A percentile compares a stretch with the other conserved stretches of the same genome.
Conservation (phyloP, 2,329 filamentous ascomycete species). For the Aaosphaeria pasadenensis region DNA sequence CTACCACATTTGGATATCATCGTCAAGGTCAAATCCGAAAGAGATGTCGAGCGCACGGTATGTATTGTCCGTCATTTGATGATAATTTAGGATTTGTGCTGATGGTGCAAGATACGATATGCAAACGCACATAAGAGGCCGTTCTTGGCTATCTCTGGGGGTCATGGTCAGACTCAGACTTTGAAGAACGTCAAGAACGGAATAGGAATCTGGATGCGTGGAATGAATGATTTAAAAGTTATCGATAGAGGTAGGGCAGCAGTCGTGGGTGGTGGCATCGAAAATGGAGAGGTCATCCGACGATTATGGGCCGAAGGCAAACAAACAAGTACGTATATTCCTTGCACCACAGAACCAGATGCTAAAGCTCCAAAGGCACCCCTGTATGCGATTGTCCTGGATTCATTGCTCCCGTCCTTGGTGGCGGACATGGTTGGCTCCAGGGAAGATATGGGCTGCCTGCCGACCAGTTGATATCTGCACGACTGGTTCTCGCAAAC, state of each 20-base stretch:
- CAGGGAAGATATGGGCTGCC: slow-evolving; percentile 43
- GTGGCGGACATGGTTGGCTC: slow-evolving; percentile 57
- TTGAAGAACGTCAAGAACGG: slow-evolving; percentile 23
- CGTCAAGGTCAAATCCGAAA: slow-evolving; percentile 16
- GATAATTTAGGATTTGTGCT: neutral
- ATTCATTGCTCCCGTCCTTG: slow-evolving; percentile 56
- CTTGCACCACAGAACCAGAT: neutral
- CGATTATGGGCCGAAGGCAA: slow-evolving; percentile 26
- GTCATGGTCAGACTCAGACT: slow-evolving; percentile 29
- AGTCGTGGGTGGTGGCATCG: slow-evolving; percentile 22
- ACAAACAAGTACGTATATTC: slow-evolving; percentile 17
- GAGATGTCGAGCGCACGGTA: slow-evolving; percentile 18
- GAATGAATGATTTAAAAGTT: slow-evolving; percentile 21
- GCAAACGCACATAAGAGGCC: slow-evolving; percentile 22
- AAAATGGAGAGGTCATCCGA: slow-evolving; percentile 20
- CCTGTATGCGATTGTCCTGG: slow-evolving; percentile 36
- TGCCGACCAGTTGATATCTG: slow-evolving; percentile 21
- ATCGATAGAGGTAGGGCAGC: slow-evolving; percentile 15
- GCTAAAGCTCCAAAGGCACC: slow-evolving; percentile 6
- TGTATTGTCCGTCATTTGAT: neutral
- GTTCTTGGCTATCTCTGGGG: slow-evolving; percentile 36
- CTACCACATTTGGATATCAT: slow-evolving; percentile 13
- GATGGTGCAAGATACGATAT: slow-evolving; percentile 11
- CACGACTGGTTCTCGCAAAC: slow-evolving; percentile 38
- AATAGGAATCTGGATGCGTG: slow-evolving; percentile 27